A percentile compares a stretch with the other conserved stretches of the same genome.
Conservation (phyloP, 176 grass and related monocot species). For the Cocos nucifera region DNA sequence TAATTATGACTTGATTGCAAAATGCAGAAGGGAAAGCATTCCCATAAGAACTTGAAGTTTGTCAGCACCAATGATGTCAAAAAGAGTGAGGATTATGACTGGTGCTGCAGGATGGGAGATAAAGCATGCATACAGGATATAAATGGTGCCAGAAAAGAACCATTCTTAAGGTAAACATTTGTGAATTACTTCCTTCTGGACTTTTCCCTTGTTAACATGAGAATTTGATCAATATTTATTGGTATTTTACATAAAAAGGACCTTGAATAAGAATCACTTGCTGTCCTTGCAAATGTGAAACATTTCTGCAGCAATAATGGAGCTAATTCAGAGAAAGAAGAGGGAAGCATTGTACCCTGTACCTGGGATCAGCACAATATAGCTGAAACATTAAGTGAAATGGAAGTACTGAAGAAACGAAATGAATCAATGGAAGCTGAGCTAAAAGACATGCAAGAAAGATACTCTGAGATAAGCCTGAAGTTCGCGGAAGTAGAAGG, state of each 20-base stretch:
- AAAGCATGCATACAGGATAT: constrained; percentile 1
- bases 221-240: neutral
- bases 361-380: neutral
- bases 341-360: neutral
- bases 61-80: too few species aligned
- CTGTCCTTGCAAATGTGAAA: neutral
- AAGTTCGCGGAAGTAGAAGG: constrained; percentile 95
- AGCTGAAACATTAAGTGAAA: constrained; percentile 30
- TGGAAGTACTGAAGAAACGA: constrained; percentile 46
- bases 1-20: too few species aligned
- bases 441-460: constrained; percentile 83
- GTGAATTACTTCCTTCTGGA: neutral
- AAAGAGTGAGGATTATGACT: too few species aligned
- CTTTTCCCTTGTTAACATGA: too few species aligned
- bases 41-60: too few species aligned
- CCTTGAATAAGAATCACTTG: too few species aligned
- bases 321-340: constrained; percentile 1
- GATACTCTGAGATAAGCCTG: constrained; percentile 87
- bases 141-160: constrained; percentile 25
- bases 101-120: neutral
- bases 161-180: constrained; percentile 26
- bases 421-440: constrained; percentile 69
- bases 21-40: too few species aligned
- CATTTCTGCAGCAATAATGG: constrained; percentile 25
- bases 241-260: too few species aligned